Conservation (phyloP, 148 eudicot genomes). For the Spergularia marina region DNA sequence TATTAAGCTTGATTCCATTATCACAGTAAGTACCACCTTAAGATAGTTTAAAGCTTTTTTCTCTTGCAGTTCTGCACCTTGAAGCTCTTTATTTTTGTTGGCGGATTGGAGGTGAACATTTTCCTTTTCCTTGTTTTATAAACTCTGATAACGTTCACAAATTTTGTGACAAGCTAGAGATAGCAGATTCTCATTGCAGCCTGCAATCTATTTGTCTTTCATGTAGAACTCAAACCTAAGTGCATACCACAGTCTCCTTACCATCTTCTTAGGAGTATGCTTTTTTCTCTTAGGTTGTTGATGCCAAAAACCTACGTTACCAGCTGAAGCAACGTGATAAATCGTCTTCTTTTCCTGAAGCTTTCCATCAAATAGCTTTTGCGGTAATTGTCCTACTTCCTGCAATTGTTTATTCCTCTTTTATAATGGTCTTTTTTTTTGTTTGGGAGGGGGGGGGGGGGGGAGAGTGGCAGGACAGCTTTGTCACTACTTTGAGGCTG, state of each 20-base stretch:
- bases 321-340: conserved; percentile 69
- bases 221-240: background rate
- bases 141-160: background rate
- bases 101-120: background rate
- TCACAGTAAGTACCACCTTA: conserved; percentile 58
- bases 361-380: conserved; percentile 85
- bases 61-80: background rate
- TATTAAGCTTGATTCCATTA: conserved; percentile 86
- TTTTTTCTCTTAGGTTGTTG: conserved; percentile 61
- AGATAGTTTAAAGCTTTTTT: background rate
- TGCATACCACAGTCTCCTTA: background rate
- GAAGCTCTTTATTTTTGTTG: background rate
- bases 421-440: background rate
- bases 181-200: too few species aligned
- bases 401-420: background rate
- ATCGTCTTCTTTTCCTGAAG: conserved; percentile 90
- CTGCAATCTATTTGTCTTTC: background rate
- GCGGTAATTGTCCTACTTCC: conserved; percentile 53
- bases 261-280: background rate
- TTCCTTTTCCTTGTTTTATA: background rate
- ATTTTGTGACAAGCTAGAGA: too few species aligned
- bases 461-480: background rate
- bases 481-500: background rate
- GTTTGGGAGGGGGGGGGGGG: background rate
- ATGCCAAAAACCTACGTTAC: conserved; percentile 86